These are phyloP conservation scores for Aspergillus hortae DNA, from an alignment of 2,329 filamentous ascomycete genomes.

Conservation along the genomic window DNA sequence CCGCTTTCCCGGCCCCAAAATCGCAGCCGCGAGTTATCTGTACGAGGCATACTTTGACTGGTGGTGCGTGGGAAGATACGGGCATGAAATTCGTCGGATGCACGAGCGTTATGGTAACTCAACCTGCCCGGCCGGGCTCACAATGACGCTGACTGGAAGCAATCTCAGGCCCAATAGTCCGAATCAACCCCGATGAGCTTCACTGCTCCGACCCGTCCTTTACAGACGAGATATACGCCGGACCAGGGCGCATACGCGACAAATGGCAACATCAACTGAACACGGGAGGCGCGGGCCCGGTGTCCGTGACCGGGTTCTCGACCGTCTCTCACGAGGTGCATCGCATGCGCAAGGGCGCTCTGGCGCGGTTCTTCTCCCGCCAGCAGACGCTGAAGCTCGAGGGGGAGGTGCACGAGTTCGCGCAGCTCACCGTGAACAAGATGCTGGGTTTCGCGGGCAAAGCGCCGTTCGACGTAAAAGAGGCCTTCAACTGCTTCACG, in stretches of 20 bases:
- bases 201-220: slow-evolving; percentile 34
- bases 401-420: no score
- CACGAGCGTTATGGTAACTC: slow-evolving; percentile 5
- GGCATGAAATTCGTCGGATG: not conserved
- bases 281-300: no score
- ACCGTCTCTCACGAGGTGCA: no score
- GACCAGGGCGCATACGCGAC: slow-evolving; percentile 13
- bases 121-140: not conserved
- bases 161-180: slow-evolving; percentile 30
- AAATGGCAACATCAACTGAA: slow-evolving; percentile 6
- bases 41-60: not conserved
- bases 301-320: no score
- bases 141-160: not conserved
- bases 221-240: slow-evolving; percentile 32
- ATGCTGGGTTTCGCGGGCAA: no score
- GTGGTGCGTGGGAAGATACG: not conserved
- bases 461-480: not conserved
- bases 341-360: no score
- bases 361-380: no score
- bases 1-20: not conserved
- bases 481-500: not conserved
- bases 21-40: not conserved
- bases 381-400: no score
- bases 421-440: no score
- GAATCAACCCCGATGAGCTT: slow-evolving; percentile 33